Evolutionary conservation across 441 rosid species (phyloP).

Genomic region (Breynia disticha): DNA sequence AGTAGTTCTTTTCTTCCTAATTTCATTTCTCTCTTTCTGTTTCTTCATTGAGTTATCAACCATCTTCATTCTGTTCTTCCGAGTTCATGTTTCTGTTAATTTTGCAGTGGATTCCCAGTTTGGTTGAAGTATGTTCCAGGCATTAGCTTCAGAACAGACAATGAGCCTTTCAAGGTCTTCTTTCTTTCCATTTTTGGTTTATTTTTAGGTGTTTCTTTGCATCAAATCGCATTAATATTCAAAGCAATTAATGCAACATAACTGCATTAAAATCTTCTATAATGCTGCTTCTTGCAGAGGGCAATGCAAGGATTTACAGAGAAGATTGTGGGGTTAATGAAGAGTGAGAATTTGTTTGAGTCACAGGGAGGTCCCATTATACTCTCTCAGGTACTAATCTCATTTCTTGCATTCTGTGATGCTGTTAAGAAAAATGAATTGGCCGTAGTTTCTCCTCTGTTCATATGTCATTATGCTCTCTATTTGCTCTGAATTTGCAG

Average conservation of each 20-base stretch:
- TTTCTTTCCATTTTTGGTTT: background rate
- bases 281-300: constrained; percentile 31
- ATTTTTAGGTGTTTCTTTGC: background rate
- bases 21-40: background rate
- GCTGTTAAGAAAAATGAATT: background rate
- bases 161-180: constrained; percentile 27
- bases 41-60: background rate
- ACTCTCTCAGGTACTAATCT: constrained; percentile 60
- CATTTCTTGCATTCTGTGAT: background rate
- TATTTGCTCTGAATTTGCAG: constrained; percentile 20
- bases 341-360: constrained; percentile 70
- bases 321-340: constrained; percentile 81
- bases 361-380: constrained; percentile 91
- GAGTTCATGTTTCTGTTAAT: background rate
- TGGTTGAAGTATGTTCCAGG: constrained; percentile 29
- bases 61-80: background rate
- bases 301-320: constrained; percentile 83
- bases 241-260: too few species aligned
- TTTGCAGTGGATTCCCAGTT: constrained; percentile 28
- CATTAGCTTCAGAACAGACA: constrained; percentile 30
- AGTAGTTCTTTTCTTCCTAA: background rate
- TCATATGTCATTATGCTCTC: background rate
- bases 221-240: background rate
- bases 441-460: background rate
- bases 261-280: constrained; percentile 1